Evolutionary conservation across 192 early-diverging fungal genomes (phyloP), one percentile per base, ranked within the genome.

Genomic region (Linnemannia exigua): DNA sequence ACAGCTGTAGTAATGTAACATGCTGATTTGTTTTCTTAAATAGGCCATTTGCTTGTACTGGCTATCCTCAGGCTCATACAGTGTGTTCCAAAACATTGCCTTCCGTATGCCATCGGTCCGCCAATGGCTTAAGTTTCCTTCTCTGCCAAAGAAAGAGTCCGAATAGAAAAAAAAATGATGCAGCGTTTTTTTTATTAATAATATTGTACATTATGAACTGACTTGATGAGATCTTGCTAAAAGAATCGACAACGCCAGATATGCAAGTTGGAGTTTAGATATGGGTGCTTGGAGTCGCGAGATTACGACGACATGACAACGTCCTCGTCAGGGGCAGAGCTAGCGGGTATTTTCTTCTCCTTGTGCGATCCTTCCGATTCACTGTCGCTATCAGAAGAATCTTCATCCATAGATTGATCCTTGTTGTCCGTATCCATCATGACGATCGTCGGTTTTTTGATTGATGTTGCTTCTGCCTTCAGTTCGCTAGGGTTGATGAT

Each of bases 31-130:
- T 12, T 35, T 51, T 63, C 19, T 19, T 61, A 15, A 44, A 47
- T 71, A 94, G 90, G 93, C 90, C 1, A 87, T 96, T 31, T 90
- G 90, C 31, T 35, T 96, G 7, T 96, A 95, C 73, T 96, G 95
- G 95, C 63, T 92, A 7, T 87, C 94, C 0, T 96, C 95, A 22
- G 91, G 90, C 11, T 89, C 84, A 38, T 96, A 92, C 72, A 93
- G 92, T 75, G 79, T 92, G 3, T 41, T 87, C 12, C 95, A 96
- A 76, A 94, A 95, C 79, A 19, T 92, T 12, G 61, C 78, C 14
- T 94, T 96, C 75, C 84, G 87, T 67, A 48, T 91, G 50, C 86
- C 90, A n/a, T 14, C 69, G 6, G 76, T 92, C 16, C 85, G 89
- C 33, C 69, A 36, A 25, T 36, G 67, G 44, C 61, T 91, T 2